A percentile compares a stretch with the other conserved stretches of the same genome.
These are phyloP conservation scores for Phylloporus scabripes DNA, from an alignment of 768 basidiomycete species.

Conservation along the genomic window DNA sequence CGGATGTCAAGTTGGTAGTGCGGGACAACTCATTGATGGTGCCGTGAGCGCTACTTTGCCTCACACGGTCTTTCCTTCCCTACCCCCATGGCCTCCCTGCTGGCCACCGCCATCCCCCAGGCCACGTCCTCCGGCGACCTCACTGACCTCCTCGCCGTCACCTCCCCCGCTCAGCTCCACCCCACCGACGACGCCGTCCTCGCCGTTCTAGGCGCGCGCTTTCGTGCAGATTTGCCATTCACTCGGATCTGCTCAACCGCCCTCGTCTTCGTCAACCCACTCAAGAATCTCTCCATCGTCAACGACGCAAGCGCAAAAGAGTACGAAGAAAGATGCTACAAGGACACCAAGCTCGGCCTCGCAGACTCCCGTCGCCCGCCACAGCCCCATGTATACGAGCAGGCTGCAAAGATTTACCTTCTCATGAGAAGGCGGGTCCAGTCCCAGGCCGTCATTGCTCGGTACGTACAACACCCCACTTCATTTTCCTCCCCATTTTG, in stretches of 20 bases:
- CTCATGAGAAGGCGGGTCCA: constrained; percentile 50
- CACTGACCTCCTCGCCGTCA: constrained; percentile 38
- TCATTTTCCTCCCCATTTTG: constrained; percentile 10
- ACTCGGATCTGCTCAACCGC: constrained; percentile 45
- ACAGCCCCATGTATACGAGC: constrained; percentile 58
- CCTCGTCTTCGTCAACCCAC: constrained; percentile 56
- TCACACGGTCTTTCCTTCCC: constrained; percentile 4
- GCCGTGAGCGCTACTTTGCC: too few species aligned
- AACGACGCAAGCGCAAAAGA: constrained; percentile 54
- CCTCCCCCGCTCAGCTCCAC: constrained; percentile 37
- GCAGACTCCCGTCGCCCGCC: constrained; percentile 35
- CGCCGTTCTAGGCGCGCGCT: constrained; percentile 49
- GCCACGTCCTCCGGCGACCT: constrained; percentile 46
- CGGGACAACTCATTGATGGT: too few species aligned
- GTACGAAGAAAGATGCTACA: constrained; percentile 52
- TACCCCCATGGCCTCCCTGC: constrained; percentile 37
- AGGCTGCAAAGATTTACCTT: constrained; percentile 55
- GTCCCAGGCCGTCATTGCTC: constrained; percentile 51
- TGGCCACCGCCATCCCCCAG: constrained; percentile 29
- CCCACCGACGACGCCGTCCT: constrained; percentile 57
- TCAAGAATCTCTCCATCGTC: constrained; percentile 50
- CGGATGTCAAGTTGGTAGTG: too few species aligned
- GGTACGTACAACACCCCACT: constrained; percentile 32
- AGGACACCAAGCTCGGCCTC: constrained; percentile 42
- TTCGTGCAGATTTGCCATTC: constrained; percentile 54